Percentiles rank a stretch among this genome's conserved stretches.
Evolutionary conservation across 2,329 filamentous ascomycete species (phyloP).

Genomic region (Epichloe glyceriae): DNA sequence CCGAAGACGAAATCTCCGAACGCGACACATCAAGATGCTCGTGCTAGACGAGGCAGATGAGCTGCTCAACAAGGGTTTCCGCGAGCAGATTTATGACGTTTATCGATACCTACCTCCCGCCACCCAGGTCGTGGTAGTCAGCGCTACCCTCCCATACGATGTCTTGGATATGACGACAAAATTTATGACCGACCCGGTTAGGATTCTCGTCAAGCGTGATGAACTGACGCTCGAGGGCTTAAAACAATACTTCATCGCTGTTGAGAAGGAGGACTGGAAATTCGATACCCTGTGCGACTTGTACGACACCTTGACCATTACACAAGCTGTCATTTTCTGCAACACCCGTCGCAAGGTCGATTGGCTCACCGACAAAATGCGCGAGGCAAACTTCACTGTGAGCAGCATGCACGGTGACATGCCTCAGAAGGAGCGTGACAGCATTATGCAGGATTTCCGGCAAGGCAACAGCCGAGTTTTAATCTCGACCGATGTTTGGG

Average conservation of each 20-base stretch:
- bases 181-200: conserved; percentile 97
- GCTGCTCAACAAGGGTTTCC: conserved; percentile 80
- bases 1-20: conserved; percentile 41
- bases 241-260: conserved; percentile 98
- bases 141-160: conserved; percentile 91
- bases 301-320: conserved; percentile 97
- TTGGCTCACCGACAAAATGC: conserved; percentile 99
- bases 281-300: conserved; percentile 97
- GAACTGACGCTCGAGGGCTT: conserved; percentile 94
- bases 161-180: conserved; percentile 99
- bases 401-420: conserved; percentile 99
- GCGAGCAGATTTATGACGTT: conserved; percentile 98
- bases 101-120: conserved; percentile 93
- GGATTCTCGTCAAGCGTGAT: conserved; percentile 96
- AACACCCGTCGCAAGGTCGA: conserved; percentile 98
- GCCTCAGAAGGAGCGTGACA: conserved; percentile 95
- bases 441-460: conserved; percentile 98
- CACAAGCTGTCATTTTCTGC: conserved; percentile 98
- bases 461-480: conserved; percentile 92
- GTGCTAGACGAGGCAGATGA: conserved; percentile 50
- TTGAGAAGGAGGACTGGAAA: conserved; percentile 99
- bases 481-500: conserved; percentile 97
- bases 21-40: conserved; percentile 52
- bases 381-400: conserved; percentile 96
- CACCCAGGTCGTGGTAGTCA: conserved; percentile 97